Evolutionary conservation across 257 asterid genomes (phyloP).

Genomic region (Przewalskia tangutica): DNA sequence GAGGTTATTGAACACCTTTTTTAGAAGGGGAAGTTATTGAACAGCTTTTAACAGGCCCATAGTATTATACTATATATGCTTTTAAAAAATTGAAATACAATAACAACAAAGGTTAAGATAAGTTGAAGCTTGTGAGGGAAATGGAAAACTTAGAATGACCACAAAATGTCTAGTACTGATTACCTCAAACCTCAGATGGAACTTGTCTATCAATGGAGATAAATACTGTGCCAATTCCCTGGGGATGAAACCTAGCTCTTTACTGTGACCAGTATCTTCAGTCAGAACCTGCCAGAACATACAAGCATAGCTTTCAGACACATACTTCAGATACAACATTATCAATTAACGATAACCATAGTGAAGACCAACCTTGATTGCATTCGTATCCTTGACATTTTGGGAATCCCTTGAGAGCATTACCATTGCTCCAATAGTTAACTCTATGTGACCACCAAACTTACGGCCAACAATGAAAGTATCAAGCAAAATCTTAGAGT

Average conservation of each 20-base stretch:
- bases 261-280: conserved; percentile 37
- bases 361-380: conserved; percentile 56
- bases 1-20: not conserved
- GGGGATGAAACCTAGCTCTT: conserved; percentile 71
- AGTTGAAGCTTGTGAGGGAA: not conserved
- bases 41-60: not conserved
- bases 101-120: not conserved
- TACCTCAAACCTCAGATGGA: conserved; percentile 68
- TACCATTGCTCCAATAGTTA: conserved; percentile 40
- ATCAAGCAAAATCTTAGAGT: conserved; percentile 34
- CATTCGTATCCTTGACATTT: conserved; percentile 69
- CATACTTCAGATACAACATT: not conserved
- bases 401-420: conserved; percentile 63
- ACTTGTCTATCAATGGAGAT: conserved; percentile 73
- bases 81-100: not conserved
- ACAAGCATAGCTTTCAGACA: not conserved
- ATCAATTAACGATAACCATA: conserved; percentile 4
- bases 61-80: not conserved
- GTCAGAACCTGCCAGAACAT: conserved; percentile 50
- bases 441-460: conserved; percentile 38
- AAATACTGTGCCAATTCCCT: conserved; percentile 66
- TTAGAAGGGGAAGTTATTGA: not conserved
- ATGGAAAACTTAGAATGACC: not conserved
- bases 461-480: conserved; percentile 84
- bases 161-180: not conserved